Base-by-base conservation (phyloP, 2,329 filamentous ascomycete genomes). In the Rugonectria rugulosa region DNA sequence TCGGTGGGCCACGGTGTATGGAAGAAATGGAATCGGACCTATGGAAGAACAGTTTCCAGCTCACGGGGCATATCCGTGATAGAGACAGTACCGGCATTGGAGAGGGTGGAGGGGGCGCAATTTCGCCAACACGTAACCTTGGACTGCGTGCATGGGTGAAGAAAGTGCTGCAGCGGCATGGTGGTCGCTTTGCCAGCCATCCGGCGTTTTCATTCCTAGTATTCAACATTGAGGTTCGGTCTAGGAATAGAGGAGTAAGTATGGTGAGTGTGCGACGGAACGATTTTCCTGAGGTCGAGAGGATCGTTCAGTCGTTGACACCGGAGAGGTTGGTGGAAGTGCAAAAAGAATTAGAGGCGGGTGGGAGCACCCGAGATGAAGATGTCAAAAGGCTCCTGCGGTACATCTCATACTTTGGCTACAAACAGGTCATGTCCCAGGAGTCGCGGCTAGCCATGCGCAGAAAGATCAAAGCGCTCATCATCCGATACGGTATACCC, bases 401-500 rank as follows among this genome's bases (percentile, higher is more conserved):
- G 38, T 26, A 44, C 4, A 11, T 55, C 8, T 55, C 31, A 19
- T 38, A 37, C 5, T 55, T 31, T 40, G 44, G 44, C 10, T 55
- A 48, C 29, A 36, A 31, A 21, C 20, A 55, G 32, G 14, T 29
- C 12, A 55, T 56, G 23, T 56, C 36, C 6, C 19, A 36, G 41
- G 47, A 56, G 29, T 34, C 34, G 12, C 36, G 31, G 15, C 36
- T 57, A 10, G 26, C 21, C 2, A 52, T 56, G 27, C 34, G 29
- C 3, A 29, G 32, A 12, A 56, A 59, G 53, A 53, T 59, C 7
- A 47, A 49, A 26, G 5, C 53, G 2, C 32, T 56, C 3, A 56
- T 59, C 15, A 46, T 59, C 9, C 21, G 48, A 10, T 42, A 53
- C n/a, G 34, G 40, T n/a, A 44, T 47, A 4, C 53, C 48, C 11